These are phyloP conservation scores for Pseudonectria buxi DNA, from an alignment of 2,329 filamentous ascomycete species.

Conservation along the genomic window DNA sequence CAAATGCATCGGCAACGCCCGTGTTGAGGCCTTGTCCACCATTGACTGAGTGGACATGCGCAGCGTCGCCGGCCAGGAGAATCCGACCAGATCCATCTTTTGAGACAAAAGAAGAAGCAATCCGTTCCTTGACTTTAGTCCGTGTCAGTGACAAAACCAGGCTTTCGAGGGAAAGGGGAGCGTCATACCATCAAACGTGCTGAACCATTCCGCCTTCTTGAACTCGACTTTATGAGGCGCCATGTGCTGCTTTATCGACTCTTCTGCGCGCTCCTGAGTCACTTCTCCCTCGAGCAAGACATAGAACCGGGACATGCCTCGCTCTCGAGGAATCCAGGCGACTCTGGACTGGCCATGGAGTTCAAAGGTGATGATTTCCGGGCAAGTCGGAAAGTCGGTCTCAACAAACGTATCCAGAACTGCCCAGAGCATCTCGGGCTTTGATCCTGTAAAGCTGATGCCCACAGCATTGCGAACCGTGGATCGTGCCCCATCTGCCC, in stretches of 20 bases:
- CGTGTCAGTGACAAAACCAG: no score
- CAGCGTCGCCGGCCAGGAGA: conserved; percentile 50
- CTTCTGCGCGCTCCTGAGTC: conserved; percentile 31
- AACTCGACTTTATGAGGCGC: conserved; percentile 37
- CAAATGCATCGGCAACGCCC: conserved; percentile 49
- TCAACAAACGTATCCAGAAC: conserved; percentile 43
- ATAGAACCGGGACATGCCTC: conserved; percentile 41
- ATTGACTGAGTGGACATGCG: conserved; percentile 49
- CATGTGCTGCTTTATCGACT: conserved; percentile 38
- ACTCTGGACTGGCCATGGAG: conserved; percentile 38
- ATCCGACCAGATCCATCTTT: conserved; percentile 35
- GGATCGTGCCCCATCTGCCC: conserved; percentile 47
- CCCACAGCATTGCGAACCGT: conserved; percentile 35
- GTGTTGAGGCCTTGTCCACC: conserved; percentile 55
- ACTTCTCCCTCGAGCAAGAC: conserved; percentile 40
- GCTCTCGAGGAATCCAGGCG: conserved; percentile 42
- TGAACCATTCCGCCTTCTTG: conserved; percentile 41
- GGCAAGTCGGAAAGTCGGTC: conserved; percentile 39
- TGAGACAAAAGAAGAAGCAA: conserved; percentile 33
- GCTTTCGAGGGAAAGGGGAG: conserved; percentile 27
- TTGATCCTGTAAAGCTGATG: conserved; percentile 37
- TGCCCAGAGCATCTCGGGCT: conserved; percentile 44
- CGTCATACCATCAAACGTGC: conserved; percentile 37
- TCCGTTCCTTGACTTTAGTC: conserved; percentile 33
- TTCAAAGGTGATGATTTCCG: conserved; percentile 43